Evolutionary conservation across 345 rosid genomes (phyloP), one percentile per base, ranked within the genome.

Genomic region (Limnanthes douglasii): DNA sequence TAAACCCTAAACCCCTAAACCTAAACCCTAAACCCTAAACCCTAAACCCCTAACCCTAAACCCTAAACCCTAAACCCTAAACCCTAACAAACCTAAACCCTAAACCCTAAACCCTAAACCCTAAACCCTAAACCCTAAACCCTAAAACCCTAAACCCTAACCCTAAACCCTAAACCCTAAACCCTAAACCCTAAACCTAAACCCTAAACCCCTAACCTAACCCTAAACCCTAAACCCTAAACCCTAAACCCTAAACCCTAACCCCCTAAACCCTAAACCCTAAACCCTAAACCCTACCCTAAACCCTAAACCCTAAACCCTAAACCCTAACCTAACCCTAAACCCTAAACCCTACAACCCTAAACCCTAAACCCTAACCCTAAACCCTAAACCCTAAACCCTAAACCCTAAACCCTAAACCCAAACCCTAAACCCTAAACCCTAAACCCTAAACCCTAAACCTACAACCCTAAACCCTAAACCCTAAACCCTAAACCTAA

Each of bases 151-250:
- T 6, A 5, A 31, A 31, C 6, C 34, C 34, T 6, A 5, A 37
- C 45, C 45, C 45, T 40, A 40, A 40, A 40, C 45, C 45, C 45
- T 25, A 40, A 40, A 40, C 45, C 45, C 45, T 25, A 40, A 40
- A 40, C 45, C 45, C 45, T 25, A 40, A 40, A 40, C 41, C 41
- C 41, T 37, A 40, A 40, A 22, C 30, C 45, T 23, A 21, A 40
- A 40, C 32, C 45, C 45, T 23, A 21, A 40, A 40, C 27, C 27
- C 27, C 8, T 4, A 24, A 24, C 27, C 27, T n/a, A n/a, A n/a
- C 32, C 45, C 45, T n/a, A 21, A 40, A 22, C 32, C 45, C 45
- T n/a, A 21, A 40, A 22, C 32, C 45, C 45, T 21, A 40, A 40
- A 22, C 45, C 45, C 45, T 21, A 40, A 40, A 3, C 45, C 42